phyloP scores from a whole-genome alignment of 257 asterid species.

The Lycium ferocissimum region DNA sequence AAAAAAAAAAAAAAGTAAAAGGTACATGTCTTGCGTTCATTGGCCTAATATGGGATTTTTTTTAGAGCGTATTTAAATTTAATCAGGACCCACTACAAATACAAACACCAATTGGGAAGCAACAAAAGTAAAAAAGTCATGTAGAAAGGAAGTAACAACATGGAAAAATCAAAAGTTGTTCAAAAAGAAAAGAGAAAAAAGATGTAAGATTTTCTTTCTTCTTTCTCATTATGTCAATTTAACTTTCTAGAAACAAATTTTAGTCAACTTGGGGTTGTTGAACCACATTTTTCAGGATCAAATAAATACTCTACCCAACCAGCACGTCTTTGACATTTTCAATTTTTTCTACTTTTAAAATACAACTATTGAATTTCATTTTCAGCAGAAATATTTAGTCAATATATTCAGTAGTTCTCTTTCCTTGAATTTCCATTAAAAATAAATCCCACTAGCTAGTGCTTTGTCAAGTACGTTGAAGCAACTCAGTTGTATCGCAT shows the following conservation, averaged over 20 bases:
- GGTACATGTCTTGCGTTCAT: too few species aligned
- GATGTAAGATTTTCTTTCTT: not conserved
- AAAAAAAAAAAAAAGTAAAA: too few species aligned
- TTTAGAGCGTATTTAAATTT: too few species aligned
- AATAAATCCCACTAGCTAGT: not conserved
- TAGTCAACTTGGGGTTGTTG: constrained; percentile 26
- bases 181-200: not conserved
- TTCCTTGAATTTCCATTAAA: not conserved
- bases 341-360: too few species aligned
- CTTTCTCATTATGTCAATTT: not conserved
- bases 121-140: not conserved
- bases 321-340: not conserved
- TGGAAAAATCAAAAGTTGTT: not conserved
- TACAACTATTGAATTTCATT: not conserved
- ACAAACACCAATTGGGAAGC: not conserved
- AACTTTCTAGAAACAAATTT: not conserved
- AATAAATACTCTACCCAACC: not conserved
- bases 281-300: not conserved
- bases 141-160: not conserved
- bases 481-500: too few species aligned
- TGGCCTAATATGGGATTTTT: not conserved
- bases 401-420: not conserved
- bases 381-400: not conserved
- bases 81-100: accelerated
- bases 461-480: not conserved